A percentile compares a stretch with the other conserved stretches of the same genome.
Conservation (phyloP, 148 eudicot genomes). For the Camellia lanceoleosa region DNA sequence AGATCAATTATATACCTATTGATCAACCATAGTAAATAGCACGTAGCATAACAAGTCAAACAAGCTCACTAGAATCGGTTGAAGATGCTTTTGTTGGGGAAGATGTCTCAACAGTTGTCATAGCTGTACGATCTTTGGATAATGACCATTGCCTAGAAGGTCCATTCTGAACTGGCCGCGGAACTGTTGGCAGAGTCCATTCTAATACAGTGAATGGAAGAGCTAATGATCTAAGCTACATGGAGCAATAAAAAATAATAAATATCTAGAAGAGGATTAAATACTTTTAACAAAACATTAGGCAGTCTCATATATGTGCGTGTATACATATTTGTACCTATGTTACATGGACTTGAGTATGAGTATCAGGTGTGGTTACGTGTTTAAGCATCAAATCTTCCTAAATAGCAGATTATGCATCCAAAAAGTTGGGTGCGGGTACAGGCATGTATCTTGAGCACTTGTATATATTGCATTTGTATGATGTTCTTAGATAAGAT, state of each 20-base stretch:
- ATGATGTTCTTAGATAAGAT: too few species aligned
- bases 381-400: too few species aligned
- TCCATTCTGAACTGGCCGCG: conserved; percentile 59
- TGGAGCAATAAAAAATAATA: conserved; percentile 9
- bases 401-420: too few species aligned
- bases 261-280: conserved; percentile 14
- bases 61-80: conserved; percentile 69
- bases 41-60: conserved; percentile 11
- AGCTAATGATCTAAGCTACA: conserved; percentile 98
- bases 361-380: too few species aligned
- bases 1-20: conserved; percentile 1
- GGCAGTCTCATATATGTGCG: background rate
- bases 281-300: background rate
- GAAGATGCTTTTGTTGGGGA: conserved; percentile 47
- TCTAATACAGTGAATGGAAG: conserved; percentile 98
- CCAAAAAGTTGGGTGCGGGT: too few species aligned
- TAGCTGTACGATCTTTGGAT: conserved; percentile 52
- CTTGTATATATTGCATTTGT: too few species aligned
- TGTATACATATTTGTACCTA: background rate
- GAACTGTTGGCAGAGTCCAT: conserved; percentile 98
- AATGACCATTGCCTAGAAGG: conserved; percentile 54
- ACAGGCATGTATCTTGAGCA: too few species aligned
- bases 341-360: too few species aligned
- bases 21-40: background rate
- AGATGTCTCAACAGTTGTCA: conserved; percentile 44